These are phyloP conservation scores for Aphanomyces stellatus DNA, from an alignment of 352 stramenopile species.

Conservation along the genomic window DNA sequence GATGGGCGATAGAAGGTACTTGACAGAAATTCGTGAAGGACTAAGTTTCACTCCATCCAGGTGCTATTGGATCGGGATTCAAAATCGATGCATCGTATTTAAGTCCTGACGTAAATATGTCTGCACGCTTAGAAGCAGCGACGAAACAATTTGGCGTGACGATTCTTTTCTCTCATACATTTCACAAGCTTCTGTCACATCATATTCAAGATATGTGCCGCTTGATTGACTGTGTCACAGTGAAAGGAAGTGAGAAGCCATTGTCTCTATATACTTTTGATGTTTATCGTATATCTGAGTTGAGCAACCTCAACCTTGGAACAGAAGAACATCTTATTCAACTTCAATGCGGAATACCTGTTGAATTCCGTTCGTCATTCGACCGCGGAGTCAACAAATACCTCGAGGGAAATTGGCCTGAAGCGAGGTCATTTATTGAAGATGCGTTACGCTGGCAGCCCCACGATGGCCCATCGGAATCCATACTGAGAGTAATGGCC, in stretches of 20 bases:
- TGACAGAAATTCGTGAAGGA: background rate
- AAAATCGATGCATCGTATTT: constrained; percentile 98
- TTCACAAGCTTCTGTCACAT: constrained; percentile 60
- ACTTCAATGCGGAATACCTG: constrained; percentile 21
- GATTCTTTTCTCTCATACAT: constrained; percentile 81
- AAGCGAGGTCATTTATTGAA: constrained; percentile 40
- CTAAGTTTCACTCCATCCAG: constrained; percentile 26
- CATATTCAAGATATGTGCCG: constrained; percentile 60
- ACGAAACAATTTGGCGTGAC: constrained; percentile 89
- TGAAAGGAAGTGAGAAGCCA: constrained; percentile 68
- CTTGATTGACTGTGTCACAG: constrained; percentile 81
- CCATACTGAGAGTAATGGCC: constrained; percentile 55
- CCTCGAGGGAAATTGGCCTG: constrained; percentile 57
- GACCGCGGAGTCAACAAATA: constrained; percentile 52
- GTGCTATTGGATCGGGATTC: constrained; percentile 90
- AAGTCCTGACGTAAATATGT: constrained; percentile 90
- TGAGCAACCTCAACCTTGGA: background rate
- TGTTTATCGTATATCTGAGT: constrained; percentile 26
- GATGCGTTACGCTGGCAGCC: constrained; percentile 46
- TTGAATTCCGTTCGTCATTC: constrained; percentile 55
- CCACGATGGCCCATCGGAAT: constrained; percentile 44
- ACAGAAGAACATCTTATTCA: background rate
- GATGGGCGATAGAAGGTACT: constrained; percentile 87
- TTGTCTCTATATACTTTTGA: constrained; percentile 85
- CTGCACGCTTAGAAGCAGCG: constrained; percentile 89